Percentiles rank a stretch among this genome's conserved stretches.
These are phyloP conservation scores for Amphirosellinia nigrospora DNA, from an alignment of 495 filamentous ascomycete genomes.

Conservation along the genomic window DNA sequence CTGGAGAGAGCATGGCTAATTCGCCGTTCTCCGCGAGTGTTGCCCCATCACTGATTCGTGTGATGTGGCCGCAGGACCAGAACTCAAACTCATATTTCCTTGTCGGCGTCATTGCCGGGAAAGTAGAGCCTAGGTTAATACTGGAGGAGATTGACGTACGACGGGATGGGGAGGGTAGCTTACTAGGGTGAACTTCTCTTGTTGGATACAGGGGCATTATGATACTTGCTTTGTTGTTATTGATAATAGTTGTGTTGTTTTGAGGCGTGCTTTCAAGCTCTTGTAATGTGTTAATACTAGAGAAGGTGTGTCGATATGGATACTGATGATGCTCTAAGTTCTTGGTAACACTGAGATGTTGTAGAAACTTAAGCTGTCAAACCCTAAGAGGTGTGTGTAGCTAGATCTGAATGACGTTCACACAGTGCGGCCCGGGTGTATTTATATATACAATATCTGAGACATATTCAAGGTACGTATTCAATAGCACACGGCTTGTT, in stretches of 20 bases:
- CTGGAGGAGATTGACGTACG: too few relatives aligned
- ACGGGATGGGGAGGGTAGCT: too few relatives aligned
- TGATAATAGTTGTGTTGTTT: background rate
- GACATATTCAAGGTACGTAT: too few relatives aligned
- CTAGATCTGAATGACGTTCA: background rate
- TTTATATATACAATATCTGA: too few relatives aligned
- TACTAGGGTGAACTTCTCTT: too few relatives aligned
- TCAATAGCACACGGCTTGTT: too few relatives aligned
- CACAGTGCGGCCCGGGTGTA: too few relatives aligned
- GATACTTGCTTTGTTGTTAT: background rate
- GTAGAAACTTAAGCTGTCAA: background rate
- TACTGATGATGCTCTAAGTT: background rate
- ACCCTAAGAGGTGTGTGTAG: background rate
- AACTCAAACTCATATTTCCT: background rate
- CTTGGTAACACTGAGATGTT: background rate
- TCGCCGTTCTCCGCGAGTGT: background rate
- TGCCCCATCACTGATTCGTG: background rate
- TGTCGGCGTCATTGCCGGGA: too few relatives aligned
- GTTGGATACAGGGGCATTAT: too few relatives aligned
- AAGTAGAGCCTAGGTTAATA: too few relatives aligned
- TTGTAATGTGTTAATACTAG: background rate
- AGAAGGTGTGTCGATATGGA: background rate
- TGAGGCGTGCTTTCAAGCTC: background rate
- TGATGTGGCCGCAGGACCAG: constrained; percentile 17
- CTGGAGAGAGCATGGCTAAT: background rate